Percentiles rank a stretch among this genome's conserved stretches.
Evolutionary conservation across 2,329 filamentous ascomycete species (phyloP).

Genomic region (Aspergillus tamarii): DNA sequence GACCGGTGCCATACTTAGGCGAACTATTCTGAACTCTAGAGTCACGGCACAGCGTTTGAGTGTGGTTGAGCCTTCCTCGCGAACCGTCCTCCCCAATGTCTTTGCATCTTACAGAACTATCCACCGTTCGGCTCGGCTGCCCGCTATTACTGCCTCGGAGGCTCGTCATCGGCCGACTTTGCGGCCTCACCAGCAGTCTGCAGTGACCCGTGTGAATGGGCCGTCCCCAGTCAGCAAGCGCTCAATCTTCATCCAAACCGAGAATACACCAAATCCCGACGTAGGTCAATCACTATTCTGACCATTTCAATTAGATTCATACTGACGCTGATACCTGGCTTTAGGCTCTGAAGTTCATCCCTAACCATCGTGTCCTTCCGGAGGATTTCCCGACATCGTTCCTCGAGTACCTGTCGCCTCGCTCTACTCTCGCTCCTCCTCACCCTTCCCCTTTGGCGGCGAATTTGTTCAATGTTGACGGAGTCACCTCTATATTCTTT

Average conservation of each 20-base stretch:
- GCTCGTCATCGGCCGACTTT: constrained; percentile 50
- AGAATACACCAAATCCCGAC: constrained; percentile 91
- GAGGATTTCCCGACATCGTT: constrained; percentile 72
- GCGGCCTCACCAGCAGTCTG: constrained; percentile 45
- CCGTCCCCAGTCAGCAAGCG: constrained; percentile 54
- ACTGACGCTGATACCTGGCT: neutral
- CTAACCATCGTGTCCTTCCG: constrained; percentile 84
- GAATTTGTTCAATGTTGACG: constrained; percentile 89
- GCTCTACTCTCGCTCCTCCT: constrained; percentile 83
- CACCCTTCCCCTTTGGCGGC: constrained; percentile 90
- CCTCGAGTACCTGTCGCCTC: constrained; percentile 88
- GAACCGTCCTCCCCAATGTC: constrained; percentile 32
- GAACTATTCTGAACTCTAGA: constrained; percentile 30
- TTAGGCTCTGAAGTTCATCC: constrained; percentile 85
- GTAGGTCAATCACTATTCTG: constrained; percentile 46
- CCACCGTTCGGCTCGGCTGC: constrained; percentile 49
- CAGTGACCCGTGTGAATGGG: constrained; percentile 41
- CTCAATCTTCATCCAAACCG: constrained; percentile 97
- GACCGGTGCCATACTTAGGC: constrained; percentile 37
- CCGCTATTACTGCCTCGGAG: constrained; percentile 53
- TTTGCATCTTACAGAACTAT: constrained; percentile 41
- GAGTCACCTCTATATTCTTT: constrained; percentile 93
- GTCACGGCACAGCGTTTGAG: constrained; percentile 20
- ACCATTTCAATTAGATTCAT: neutral
- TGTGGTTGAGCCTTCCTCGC: constrained; percentile 31